These are phyloP conservation scores for Solanum chmielewskii DNA, from an alignment of 257 asterid species.

Conservation along the genomic window DNA sequence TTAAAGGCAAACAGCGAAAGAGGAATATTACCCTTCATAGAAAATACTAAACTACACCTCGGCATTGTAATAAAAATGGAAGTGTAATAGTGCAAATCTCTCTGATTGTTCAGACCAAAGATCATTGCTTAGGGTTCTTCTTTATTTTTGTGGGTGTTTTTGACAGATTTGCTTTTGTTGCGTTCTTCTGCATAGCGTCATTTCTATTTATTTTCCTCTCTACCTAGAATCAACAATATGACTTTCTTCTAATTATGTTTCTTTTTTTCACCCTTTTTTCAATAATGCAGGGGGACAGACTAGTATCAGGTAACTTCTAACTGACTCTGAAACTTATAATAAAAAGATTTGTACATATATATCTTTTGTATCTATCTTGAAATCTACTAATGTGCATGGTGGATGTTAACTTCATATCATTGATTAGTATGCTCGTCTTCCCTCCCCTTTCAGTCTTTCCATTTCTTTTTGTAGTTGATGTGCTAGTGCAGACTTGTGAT, in stretches of 20 bases:
- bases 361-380: background rate
- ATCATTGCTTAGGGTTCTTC: background rate
- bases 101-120: background rate
- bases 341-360: background rate
- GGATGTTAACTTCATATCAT: background rate
- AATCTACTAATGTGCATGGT: background rate
- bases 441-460: background rate
- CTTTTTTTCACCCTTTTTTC: background rate
- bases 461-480: background rate
- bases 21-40: background rate
- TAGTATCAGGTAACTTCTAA: slow-evolving; percentile 65
- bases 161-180: background rate
- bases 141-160: background rate
- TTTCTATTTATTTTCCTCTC: background rate
- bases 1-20: background rate
- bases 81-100: background rate
- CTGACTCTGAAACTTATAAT: background rate
- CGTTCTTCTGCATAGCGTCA: background rate
- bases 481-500: background rate
- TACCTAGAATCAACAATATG: background rate
- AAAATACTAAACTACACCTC: background rate
- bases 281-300: slow-evolving; percentile 94
- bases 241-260: background rate
- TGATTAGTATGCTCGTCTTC: background rate
- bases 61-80: background rate